Evolutionary conservation across 805 yeast species (phyloP).

Genomic region (Zygosaccharomyces gambellarensis): DNA sequence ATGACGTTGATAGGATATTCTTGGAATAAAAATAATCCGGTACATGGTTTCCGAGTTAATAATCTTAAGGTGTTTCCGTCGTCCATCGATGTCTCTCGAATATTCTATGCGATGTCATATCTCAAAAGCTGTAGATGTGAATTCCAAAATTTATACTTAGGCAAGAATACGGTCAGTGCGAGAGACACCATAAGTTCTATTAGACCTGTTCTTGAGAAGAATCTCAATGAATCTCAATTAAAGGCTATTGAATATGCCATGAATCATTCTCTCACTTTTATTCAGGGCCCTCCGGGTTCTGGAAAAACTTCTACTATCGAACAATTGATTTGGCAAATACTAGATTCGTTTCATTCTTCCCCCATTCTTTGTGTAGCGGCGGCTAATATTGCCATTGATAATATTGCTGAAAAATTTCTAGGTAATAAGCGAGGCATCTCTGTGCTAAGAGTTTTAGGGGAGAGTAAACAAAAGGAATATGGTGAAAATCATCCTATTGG

Average conservation of each 20-base stretch:
- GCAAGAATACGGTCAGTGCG: conserved; percentile 50
- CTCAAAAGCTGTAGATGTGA: conserved; percentile 33
- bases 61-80: too few relatives aligned
- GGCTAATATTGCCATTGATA: conserved; percentile 69
- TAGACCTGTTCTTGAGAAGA: conserved; percentile 40
- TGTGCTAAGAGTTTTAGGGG: conserved; percentile 53
- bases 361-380: conserved; percentile 73
- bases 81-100: too few relatives aligned
- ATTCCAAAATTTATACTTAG: conserved; percentile 49
- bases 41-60: too few relatives aligned
- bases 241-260: conserved; percentile 49
- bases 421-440: conserved; percentile 43
- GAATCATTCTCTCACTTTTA: conserved; percentile 47
- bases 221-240: conserved; percentile 55
- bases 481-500: conserved; percentile 52
- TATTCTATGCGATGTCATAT: too few relatives aligned
- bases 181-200: conserved; percentile 52
- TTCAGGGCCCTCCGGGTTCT: conserved; percentile 82
- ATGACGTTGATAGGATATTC: too few relatives aligned
- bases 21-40: too few relatives aligned
- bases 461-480: conserved; percentile 58
- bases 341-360: conserved; percentile 49
- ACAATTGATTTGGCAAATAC: conserved; percentile 53
- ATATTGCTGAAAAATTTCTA: conserved; percentile 63
- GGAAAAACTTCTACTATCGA: conserved; percentile 72